Evolutionary conservation across 2,329 filamentous ascomycete species (phyloP), one percentile per base, ranked within the genome.

Genomic region (Neofusicoccum parvum): DNA sequence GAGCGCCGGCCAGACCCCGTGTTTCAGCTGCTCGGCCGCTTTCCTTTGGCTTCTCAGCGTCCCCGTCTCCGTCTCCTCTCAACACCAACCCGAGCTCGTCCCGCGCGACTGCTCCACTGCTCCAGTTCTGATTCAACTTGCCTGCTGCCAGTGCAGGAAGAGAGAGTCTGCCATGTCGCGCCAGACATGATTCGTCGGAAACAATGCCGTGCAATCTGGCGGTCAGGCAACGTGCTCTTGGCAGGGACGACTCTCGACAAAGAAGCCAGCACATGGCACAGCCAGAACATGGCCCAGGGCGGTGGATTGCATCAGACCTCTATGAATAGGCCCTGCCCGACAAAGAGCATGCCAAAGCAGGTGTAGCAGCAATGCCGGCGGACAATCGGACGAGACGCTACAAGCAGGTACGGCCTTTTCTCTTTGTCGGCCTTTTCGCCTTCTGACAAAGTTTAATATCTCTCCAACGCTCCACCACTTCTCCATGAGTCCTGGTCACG

Each of bases 361-460:
- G 43, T 12, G n/a, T 5, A 10, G 7, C 23, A 23, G 54, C 6
- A 6, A 32, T 12, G 32, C 32, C 27, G n/a, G 12, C 14, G 56
- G 43, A 60, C 17, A 60, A 49, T 48, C 27, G 27, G 43, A n/a
- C 7, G 43, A n/a, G 56, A 32, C 5, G 27, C 27, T 32, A 32
- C 5, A 5, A 32, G 27, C 27, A 32, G 9, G 34, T 10, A n/a
- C 5, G 36, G n/a, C 32, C 6, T 36, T 32, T 32, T 32, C 20
- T 36, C 60, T 63, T 63, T 63, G 48, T 63, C 60, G 17, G 23
- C 27, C 17, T 41, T 63, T 51, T 50, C 46, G 48, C 60, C 49
- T 39, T 43, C 48, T 39, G 36, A 54, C 15, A 54, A 37, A 15
- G 39, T 53, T 50, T 43, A 51, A 53, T 53, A 54, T 53, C 60